These are phyloP conservation scores for Naganishia onofrii DNA, from an alignment of 768 basidiomycete genomes.

Conservation along the genomic window DNA sequence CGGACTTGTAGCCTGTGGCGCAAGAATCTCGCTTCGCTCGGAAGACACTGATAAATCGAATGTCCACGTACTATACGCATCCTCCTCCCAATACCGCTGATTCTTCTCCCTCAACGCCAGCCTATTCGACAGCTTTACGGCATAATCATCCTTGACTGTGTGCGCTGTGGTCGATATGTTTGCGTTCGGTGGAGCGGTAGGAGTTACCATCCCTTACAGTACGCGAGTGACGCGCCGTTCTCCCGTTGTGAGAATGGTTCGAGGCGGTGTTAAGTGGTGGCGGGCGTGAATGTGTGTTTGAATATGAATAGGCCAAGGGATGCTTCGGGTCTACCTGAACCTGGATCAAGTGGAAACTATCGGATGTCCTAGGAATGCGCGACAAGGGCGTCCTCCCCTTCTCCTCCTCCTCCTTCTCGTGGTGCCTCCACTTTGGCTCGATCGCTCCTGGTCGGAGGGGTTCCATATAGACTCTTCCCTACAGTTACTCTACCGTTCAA, in stretches of 20 bases:
- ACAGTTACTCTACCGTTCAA: too few relatives aligned
- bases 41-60: too few relatives aligned
- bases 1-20: too few relatives aligned
- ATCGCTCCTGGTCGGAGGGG: not conserved
- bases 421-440: slow-evolving; percentile 15
- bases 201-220: not conserved
- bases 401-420: not conserved
- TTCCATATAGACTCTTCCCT: not conserved
- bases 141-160: slow-evolving; percentile 45
- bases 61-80: slow-evolving; percentile 44
- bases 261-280: too few relatives aligned
- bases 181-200: not conserved
- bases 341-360: too few relatives aligned
- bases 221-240: not conserved
- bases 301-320: too few relatives aligned
- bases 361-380: not conserved
- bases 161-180: not conserved
- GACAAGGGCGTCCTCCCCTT: not conserved
- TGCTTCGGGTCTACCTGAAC: too few relatives aligned
- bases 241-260: too few relatives aligned
- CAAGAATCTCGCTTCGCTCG: too few relatives aligned
- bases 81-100: slow-evolving; percentile 47
- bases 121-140: slow-evolving; percentile 43
- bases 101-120: slow-evolving; percentile 41
- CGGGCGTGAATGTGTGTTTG: too few relatives aligned